Evolutionary conservation across 2,329 filamentous ascomycete species (phyloP).

Genomic region (Calonectria henricotiae): DNA sequence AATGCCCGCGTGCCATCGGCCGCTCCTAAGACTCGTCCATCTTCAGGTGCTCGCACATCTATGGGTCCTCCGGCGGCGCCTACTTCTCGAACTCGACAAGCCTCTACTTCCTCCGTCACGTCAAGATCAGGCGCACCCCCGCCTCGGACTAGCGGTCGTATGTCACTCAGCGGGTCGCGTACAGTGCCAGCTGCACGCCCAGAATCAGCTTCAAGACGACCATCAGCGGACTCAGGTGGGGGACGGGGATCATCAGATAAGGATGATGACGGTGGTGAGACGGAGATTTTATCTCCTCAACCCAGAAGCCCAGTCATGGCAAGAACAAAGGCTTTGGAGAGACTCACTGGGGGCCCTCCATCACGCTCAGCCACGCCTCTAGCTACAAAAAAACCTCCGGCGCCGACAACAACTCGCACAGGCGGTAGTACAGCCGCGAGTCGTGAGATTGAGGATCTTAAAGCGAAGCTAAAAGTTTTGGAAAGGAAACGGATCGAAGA

Average conservation of each 20-base stretch:
- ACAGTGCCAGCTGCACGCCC: conserved; percentile 55
- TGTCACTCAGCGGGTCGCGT: conserved; percentile 60
- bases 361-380: conserved; percentile 55
- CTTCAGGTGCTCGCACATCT: conserved; percentile 73
- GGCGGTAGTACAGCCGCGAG: conserved; percentile 68
- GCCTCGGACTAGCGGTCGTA: conserved; percentile 62
- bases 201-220: conserved; percentile 59
- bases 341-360: conserved; percentile 62
- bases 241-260: conserved; percentile 60
- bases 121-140: conserved; percentile 55
- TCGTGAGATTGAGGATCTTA: conserved; percentile 87
- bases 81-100: conserved; percentile 62
- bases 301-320: conserved; percentile 68
- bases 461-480: conserved; percentile 88
- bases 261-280: conserved; percentile 66
- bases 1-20: conserved; percentile 66
- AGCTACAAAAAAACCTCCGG: conserved; percentile 52
- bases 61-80: conserved; percentile 78
- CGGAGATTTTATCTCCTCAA: conserved; percentile 67
- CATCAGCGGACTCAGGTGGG: conserved; percentile 66
- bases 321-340: conserved; percentile 70
- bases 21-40: conserved; percentile 69
- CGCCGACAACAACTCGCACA: conserved; percentile 52
- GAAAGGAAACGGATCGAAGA: conserved; percentile 92
- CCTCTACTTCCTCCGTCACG: conserved; percentile 63